Conservation (phyloP, 2,329 filamentous ascomycete genomes). For the Rutstroemia sp. region DNA sequence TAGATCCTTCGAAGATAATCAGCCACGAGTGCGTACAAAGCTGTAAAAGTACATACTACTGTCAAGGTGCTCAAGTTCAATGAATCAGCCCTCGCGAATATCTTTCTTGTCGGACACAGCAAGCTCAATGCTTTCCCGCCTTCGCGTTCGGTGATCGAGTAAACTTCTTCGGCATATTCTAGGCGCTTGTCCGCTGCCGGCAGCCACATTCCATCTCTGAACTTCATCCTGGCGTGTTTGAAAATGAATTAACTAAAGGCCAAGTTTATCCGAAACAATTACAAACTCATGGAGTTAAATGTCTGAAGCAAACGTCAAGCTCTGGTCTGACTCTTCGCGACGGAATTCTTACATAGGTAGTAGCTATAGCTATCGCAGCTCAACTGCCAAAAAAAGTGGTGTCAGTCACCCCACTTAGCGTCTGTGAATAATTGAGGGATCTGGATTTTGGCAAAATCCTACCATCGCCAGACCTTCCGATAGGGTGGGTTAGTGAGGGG, state of each 20-base stretch:
- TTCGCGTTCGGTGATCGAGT: slow-evolving; percentile 37
- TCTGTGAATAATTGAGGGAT: background rate
- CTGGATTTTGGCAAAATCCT: slow-evolving; percentile 3
- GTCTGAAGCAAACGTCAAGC: background rate
- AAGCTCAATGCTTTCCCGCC: slow-evolving; percentile 44
- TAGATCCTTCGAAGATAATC: slow-evolving; percentile 36
- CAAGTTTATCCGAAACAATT: background rate
- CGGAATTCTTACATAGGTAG: background rate
- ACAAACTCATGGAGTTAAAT: background rate
- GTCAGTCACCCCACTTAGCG: background rate
- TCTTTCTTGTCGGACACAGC: slow-evolving; percentile 50
- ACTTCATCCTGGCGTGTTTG: slow-evolving; percentile 42
- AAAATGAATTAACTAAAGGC: background rate
- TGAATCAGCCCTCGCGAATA: slow-evolving; percentile 46
- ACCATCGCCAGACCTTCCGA: slow-evolving; percentile 2
- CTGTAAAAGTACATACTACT: slow-evolving; percentile 31
- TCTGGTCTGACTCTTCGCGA: background rate
- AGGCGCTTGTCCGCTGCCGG: slow-evolving; percentile 51
- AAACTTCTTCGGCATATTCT: slow-evolving; percentile 60
- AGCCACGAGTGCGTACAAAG: background rate
- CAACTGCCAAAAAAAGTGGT: background rate
- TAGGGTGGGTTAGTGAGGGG: slow-evolving; percentile 1
- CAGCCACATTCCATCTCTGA: slow-evolving; percentile 63
- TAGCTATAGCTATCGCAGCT: background rate
- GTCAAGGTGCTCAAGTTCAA: slow-evolving; percentile 49